These are phyloP conservation scores for Sordariomycetes sp. DNA, from an alignment of 2,329 filamentous ascomycete genomes.

Conservation along the genomic window DNA sequence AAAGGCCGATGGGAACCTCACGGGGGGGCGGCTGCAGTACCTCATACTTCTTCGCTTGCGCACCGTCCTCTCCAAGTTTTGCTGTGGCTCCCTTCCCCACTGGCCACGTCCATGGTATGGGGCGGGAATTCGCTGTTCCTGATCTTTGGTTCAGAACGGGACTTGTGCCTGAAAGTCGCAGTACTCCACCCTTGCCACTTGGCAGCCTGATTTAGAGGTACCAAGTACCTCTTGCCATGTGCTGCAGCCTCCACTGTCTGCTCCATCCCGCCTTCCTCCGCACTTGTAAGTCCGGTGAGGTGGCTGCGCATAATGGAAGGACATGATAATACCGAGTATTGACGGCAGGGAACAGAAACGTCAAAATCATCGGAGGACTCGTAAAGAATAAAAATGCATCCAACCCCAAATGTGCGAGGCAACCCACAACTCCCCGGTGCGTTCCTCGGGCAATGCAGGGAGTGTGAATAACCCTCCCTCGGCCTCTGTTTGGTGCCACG, in stretches of 20 bases:
- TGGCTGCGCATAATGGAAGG: no score
- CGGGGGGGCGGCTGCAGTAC: no score
- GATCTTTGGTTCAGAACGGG: not conserved
- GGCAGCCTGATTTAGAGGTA: not conserved
- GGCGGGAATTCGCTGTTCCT: not conserved
- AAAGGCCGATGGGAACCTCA: no score
- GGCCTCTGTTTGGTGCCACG: conserved; percentile 4
- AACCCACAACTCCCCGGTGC: not conserved
- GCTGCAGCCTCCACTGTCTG: not conserved
- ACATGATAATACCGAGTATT: no score
- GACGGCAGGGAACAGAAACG: no score
- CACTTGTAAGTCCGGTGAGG: no score
- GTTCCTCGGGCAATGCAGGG: not conserved
- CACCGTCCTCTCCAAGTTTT: no score
- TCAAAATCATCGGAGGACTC: no score
- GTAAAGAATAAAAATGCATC: no score
- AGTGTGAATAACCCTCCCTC: not conserved
- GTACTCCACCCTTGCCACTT: not conserved
- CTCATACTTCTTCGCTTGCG: no score
- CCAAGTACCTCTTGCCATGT: not conserved
- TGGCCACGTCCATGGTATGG: no score
- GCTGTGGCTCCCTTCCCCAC: no score
- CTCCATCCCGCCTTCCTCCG: not conserved
- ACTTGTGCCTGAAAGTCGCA: not conserved
- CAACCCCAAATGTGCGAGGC: not conserved